Conservation (phyloP, 345 rosid species). For the Eutrema japonicum region DNA sequence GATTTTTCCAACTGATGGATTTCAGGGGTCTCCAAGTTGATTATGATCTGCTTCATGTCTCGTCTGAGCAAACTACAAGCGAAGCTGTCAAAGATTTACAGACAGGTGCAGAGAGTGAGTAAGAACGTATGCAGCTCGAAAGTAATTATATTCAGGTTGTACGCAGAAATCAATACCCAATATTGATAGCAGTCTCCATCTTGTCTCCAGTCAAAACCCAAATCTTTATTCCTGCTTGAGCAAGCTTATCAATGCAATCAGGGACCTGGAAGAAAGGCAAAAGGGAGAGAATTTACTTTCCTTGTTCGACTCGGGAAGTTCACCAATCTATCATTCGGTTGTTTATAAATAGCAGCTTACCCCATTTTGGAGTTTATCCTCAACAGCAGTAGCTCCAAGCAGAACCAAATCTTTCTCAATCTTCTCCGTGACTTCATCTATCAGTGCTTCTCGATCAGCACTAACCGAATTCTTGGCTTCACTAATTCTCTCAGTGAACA, state of each 20-base stretch:
- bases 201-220: constrained; percentile 99
- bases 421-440: constrained; percentile 70
- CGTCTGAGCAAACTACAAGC: constrained; percentile 95
- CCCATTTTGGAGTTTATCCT: constrained; percentile 98
- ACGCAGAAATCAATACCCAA: constrained; percentile 61
- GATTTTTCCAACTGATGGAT: constrained; percentile 73
- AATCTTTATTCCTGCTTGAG: constrained; percentile 95
- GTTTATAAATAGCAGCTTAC: constrained; percentile 50
- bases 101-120: constrained; percentile 39
- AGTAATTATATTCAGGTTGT: constrained; percentile 1
- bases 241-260: constrained; percentile 97
- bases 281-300: constrained; percentile 10
- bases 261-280: constrained; percentile 63
- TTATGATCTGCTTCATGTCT: constrained; percentile 95
- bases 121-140: constrained; percentile 17
- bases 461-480: constrained; percentile 83
- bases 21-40: constrained; percentile 73
- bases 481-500: constrained; percentile 59
- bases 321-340: not conserved
- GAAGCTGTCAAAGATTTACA: constrained; percentile 61
- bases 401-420: constrained; percentile 84
- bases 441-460: constrained; percentile 71
- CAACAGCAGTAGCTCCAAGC: constrained; percentile 98
- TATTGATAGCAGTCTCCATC: constrained; percentile 99
- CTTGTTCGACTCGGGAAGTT: constrained; percentile 3